These are phyloP conservation scores for Fusarium buxicola DNA, from an alignment of 2,329 filamentous ascomycete species.

Conservation along the genomic window DNA sequence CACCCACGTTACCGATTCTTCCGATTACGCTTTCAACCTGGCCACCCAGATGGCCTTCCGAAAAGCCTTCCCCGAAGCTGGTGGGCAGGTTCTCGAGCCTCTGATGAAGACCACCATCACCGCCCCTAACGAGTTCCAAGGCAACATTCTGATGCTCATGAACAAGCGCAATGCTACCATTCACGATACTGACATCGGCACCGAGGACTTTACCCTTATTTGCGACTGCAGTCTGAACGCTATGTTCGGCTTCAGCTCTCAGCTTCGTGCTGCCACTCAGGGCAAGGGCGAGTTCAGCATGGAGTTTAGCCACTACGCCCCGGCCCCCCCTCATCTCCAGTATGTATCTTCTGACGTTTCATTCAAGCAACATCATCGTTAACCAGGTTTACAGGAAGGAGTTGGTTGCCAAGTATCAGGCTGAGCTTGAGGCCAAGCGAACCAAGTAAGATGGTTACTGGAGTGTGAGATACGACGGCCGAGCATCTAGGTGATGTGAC, in stretches of 20 bases:
- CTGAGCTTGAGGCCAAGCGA: constrained; percentile 68
- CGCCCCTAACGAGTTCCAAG: constrained; percentile 96
- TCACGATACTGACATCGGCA: constrained; percentile 92
- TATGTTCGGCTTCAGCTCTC: constrained; percentile 97
- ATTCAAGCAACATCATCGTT: neutral
- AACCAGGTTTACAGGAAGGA: constrained; percentile 61
- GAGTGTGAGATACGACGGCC: constrained; percentile 5
- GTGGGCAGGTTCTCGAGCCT: constrained; percentile 89
- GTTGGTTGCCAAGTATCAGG: constrained; percentile 68
- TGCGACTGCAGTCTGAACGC: constrained; percentile 94
- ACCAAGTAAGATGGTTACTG: constrained; percentile 56
- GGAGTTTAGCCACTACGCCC: constrained; percentile 97
- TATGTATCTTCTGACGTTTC: constrained; percentile 59
- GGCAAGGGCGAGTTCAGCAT: constrained; percentile 99
- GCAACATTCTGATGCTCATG: constrained; percentile 91
- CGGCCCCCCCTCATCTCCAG: constrained; percentile 90
- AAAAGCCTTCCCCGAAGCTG: constrained; percentile 86
- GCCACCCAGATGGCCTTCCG: constrained; percentile 97
- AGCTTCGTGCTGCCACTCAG: constrained; percentile 92
- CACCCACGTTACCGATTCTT: constrained; percentile 97
- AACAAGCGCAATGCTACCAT: constrained; percentile 98
- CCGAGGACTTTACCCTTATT: constrained; percentile 91
- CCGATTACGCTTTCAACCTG: constrained; percentile 94
- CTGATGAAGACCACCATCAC: constrained; percentile 99
- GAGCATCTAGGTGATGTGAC: constrained; percentile 12